Evolutionary conservation across 2,329 filamentous ascomycete genomes (phyloP).

Genomic region (Hypoxylon sp.): DNA sequence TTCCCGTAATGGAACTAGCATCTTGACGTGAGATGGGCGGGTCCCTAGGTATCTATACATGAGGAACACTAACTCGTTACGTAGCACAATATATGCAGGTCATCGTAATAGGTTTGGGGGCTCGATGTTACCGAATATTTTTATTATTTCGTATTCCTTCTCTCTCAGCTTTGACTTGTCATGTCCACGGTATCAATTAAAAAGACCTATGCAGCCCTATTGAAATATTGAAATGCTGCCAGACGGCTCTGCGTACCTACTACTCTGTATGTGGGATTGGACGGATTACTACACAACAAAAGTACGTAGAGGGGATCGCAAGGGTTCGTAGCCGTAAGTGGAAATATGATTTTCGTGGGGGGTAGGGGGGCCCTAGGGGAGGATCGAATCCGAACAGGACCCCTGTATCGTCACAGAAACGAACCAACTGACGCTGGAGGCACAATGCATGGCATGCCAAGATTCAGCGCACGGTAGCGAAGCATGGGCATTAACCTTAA

Average conservation of each 20-base stretch:
- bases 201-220: not conserved
- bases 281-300: conserved; percentile 15
- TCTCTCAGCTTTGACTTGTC: not conserved
- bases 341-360: conserved; percentile 21
- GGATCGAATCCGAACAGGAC: conserved; percentile 6
- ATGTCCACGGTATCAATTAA: not conserved
- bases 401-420: conserved; percentile 15
- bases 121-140: conserved; percentile 7
- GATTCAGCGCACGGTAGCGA: not conserved
- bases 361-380: conserved; percentile 4
- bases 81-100: not conserved
- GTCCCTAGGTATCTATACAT: not conserved
- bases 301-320: not conserved
- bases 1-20: conserved; percentile 11
- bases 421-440: conserved; percentile 21
- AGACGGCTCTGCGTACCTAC: not conserved
- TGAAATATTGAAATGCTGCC: not conserved
- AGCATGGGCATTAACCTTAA: conserved; percentile 24
- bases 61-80: not conserved
- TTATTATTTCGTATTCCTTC: not conserved
- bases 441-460: conserved; percentile 27
- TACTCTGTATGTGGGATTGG: not conserved
- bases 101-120: conserved; percentile 15
- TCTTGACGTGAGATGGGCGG: not conserved
- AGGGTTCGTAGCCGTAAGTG: conserved; percentile 4